Base-by-base conservation (phyloP, 495 filamentous ascomycete species). In the Aspergillus nidulans region DNA sequence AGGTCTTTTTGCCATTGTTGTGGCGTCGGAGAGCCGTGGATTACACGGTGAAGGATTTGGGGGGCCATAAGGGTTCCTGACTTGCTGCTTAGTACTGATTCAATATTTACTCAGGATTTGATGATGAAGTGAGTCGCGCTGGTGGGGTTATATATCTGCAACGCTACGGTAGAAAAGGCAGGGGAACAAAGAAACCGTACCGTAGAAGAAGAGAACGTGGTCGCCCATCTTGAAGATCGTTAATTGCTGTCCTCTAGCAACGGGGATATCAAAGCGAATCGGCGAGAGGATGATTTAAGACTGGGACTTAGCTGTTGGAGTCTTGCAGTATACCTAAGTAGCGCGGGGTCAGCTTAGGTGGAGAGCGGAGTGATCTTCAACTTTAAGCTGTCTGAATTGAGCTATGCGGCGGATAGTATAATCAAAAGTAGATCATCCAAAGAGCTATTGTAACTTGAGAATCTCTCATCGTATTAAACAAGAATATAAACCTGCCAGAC, bases 41-140 rank as follows among this genome's bases (percentile, higher is more conserved):
- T 86, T 25, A 96, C 91, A 16, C 86, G 85, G 72, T 86, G 84
- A 57, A 96, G 88, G 44, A 96, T 84, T 61, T 85, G 80, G 8
- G 87, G 83, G 3, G 84, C 86, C 89, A 96, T 96, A 69, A 90
- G 64, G 21, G 76, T 77, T 55, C 71, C 65, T 78, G 21, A 23
- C 2, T 2, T 34, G 30, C 9, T 34, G 10, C n/a, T 34, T 34
- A 34, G 30, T 34, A 34, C 15, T 2, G 2, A 13, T 34, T 9
- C 9, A 28, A 12, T n/a, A n/a, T n/a, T n/a, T n/a, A n/a, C n/a
- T n/a, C n/a, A 18, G 21, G 45, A 28, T 23, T 6, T 13, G 20
- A 15, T 6, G 20, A 49, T 16, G 9, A 2, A 34, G 9, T 34
- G 10, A 10, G 30, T 6, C 8, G 30, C 9, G 30, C 30, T 6